These are phyloP conservation scores for Serendipita sp. DNA, from an alignment of 768 basidiomycete genomes.

Conservation along the genomic window DNA sequence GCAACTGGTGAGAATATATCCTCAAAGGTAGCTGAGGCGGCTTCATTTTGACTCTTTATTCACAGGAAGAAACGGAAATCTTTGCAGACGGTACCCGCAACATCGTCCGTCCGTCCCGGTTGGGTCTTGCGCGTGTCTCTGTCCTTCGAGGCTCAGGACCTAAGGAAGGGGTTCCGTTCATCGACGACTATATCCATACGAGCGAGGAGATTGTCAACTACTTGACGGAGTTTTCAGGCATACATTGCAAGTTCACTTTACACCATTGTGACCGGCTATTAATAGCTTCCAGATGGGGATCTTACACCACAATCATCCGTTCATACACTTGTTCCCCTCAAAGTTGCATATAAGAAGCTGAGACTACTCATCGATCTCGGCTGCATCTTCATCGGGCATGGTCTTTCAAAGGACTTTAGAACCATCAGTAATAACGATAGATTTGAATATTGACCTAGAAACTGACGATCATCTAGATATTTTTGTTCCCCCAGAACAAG, in stretches of 20 bases:
- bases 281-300: constrained; percentile 56
- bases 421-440: constrained; percentile 68
- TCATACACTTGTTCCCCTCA: constrained; percentile 85
- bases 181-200: constrained; percentile 96
- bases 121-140: constrained; percentile 88
- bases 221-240: constrained; percentile 92
- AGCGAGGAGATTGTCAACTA: constrained; percentile 94
- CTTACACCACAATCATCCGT: constrained; percentile 70
- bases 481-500: constrained; percentile 86
- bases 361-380: constrained; percentile 84
- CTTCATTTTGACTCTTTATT: background rate
- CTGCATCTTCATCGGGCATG: constrained; percentile 95
- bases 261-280: background rate
- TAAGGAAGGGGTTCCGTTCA: constrained; percentile 76
- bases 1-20: constrained; percentile 43
- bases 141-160: constrained; percentile 76
- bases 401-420: constrained; percentile 91
- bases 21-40: background rate
- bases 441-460: no score
- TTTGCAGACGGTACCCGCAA: constrained; percentile 91
- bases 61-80: constrained; percentile 85
- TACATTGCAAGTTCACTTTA: constrained; percentile 49
- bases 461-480: constrained; percentile 43
- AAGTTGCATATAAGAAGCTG: constrained; percentile 97
- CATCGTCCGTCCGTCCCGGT: constrained; percentile 76